Base-by-base conservation (phyloP, 805 yeast species). In the Danielia oregonensis region DNA sequence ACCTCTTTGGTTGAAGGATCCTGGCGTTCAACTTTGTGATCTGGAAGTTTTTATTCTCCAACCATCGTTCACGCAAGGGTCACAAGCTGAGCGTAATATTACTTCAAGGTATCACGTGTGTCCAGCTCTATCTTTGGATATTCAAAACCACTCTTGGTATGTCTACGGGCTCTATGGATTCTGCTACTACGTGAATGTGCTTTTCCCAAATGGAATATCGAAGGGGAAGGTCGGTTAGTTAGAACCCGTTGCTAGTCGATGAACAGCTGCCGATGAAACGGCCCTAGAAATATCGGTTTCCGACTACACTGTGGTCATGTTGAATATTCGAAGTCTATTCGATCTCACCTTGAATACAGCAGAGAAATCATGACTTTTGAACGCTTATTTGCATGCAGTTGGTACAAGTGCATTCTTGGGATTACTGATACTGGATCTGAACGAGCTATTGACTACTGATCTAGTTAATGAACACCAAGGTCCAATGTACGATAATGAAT, bases 121-220 rank as follows among this genome's bases (percentile, higher is more conserved):
- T 29, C 32, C 9, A 12, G 18, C 13, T 30, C 12, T 30, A 23
- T 24, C 28, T 4, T 17, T 30, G 4, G 11, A 15, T 11, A 28
- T 30, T 5, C 17, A 13, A 6, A 24, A 24, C n/a, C 10, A n/a
- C n/a, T 28, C 33, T 3, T 56, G 61, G 65, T 69, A 68, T 39
- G 63, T 67, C 38, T 58, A 55, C 9, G 37, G 59, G 25, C 53
- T 57, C 18, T 36, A 38, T 5, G 43, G 51, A 2, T 36, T 57
- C 5, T 65, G 52, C 61, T 38, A 42, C 4, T 65, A 63, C 4
- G 54, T 65, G 7, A 68, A 63, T 33, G 70, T 66, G 2, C 53
- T 71, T 12, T 62, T 68, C n/a, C 72, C 76, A 1, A 70, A 70
- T 40, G 70, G 72, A 6, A 63, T 72, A 12, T 55, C 72, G 3